Evolutionary conservation across 768 basidiomycete genomes (phyloP).

Genomic region (Amanita rimosa): DNA sequence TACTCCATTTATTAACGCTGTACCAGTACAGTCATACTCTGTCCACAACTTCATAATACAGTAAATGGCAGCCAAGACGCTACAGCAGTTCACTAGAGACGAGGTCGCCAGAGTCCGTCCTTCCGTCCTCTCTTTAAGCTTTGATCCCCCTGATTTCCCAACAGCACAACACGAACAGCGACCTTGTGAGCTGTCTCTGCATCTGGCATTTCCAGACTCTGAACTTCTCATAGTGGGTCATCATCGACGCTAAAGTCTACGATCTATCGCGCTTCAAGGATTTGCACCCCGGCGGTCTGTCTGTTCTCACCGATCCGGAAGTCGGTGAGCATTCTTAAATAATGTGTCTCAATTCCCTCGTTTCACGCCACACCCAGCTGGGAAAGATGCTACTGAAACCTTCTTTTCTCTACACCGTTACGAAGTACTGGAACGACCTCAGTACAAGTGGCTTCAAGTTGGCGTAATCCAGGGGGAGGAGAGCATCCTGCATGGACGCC

Average conservation of each 20-base stretch:
- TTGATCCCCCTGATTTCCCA: background rate
- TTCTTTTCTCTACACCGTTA: slow-evolving; percentile 70
- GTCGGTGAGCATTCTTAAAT: slow-evolving; percentile 36
- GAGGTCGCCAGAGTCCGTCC: slow-evolving; percentile 59
- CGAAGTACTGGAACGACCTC: slow-evolving; percentile 59
- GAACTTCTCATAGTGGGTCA: slow-evolving; percentile 47
- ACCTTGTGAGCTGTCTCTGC: slow-evolving; percentile 36
- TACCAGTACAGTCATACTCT: too few species aligned
- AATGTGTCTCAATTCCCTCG: too few species aligned
- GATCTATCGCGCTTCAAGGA: slow-evolving; percentile 69
- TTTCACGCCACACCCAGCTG: slow-evolving; percentile 28
- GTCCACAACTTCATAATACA: background rate
- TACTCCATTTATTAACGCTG: too few species aligned
- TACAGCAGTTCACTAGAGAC: slow-evolving; percentile 39
- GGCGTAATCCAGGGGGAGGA: slow-evolving; percentile 53
- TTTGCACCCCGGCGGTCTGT: slow-evolving; percentile 74
- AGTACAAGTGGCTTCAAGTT: slow-evolving; percentile 52
- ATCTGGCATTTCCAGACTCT: background rate
- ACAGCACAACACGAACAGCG: slow-evolving; percentile 71
- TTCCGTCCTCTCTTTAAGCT: background rate
- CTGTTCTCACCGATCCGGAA: slow-evolving; percentile 63
- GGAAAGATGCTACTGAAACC: slow-evolving; percentile 67
- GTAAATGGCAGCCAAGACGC: background rate
- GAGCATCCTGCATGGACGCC: slow-evolving; percentile 32
- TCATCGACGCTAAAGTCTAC: slow-evolving; percentile 78